Evolutionary conservation across 805 yeast genomes (phyloP), one percentile per base, ranked within the genome.

Genomic region (Metschnikowia lochheadii): DNA sequence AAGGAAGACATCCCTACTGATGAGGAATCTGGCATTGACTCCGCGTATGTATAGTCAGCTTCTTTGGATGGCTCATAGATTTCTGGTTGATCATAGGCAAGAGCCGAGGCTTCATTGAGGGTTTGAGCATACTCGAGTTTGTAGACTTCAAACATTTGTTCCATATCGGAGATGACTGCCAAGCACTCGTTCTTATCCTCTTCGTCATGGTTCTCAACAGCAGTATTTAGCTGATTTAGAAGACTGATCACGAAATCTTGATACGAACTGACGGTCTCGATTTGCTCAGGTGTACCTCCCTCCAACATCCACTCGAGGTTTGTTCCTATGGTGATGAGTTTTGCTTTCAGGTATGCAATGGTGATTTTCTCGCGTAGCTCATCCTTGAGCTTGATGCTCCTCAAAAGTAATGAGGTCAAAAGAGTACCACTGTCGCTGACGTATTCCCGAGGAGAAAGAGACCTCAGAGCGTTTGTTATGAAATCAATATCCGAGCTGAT

Each of bases 141-240:
- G 57, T 64, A 73, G 0, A 81, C 77, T 42, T 82, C 84, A 63
- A 83, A 85, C 89, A 85, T 85, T 56, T 82, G 78, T 59, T 85
- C 90, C 66, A 85, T 83, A 56, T 85, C 90, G 52, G 76, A 76
- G 29, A 85, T 81, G 31, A 84, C 83, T 0, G 82, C 81, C 49
- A 85, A 71, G 56, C 89, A 84, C 60, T 85, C 89, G 67, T 81
- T 77, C 49, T 83, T 81, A 11, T 79, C 79, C 39, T 79, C 77
- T 17, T 77, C 73, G 58, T 85, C 87, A 33, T 79, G 78, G 14
- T 68, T 62, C 6, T 73, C 74, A 6, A 82, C 77, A 2, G 86
- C 80, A 14, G 66, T 68, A 49, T 82, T 81, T 51, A 85, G 67
- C 58, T 84, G 89, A 43, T 72, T 74, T 23, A 85, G 66, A 44